Conservation (phyloP, 2,329 filamentous ascomycete genomes). For the Balansia obtecta region DNA sequence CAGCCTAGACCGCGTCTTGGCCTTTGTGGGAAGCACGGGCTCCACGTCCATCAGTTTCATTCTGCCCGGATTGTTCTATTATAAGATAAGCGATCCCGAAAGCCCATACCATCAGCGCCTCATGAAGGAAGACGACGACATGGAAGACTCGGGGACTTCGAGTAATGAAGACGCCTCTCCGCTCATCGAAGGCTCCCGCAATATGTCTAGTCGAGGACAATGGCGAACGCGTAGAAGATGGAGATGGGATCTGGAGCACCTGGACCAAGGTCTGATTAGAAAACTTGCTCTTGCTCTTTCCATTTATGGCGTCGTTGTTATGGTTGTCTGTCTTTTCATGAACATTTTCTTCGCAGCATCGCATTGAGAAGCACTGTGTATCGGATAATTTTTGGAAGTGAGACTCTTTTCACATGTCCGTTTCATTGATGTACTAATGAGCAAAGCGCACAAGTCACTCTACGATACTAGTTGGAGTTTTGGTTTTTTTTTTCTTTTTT, state of each 20-base stretch:
- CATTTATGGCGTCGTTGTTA: slow-evolving; percentile 75
- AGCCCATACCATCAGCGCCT: slow-evolving; percentile 76
- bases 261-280: slow-evolving; percentile 55
- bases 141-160: slow-evolving; percentile 41
- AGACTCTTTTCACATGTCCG: not conserved
- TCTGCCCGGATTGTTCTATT: slow-evolving; percentile 90
- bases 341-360: slow-evolving; percentile 68
- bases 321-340: slow-evolving; percentile 75
- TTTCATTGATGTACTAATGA: not conserved
- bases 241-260: slow-evolving; percentile 48
- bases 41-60: slow-evolving; percentile 96
- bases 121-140: slow-evolving; percentile 83
- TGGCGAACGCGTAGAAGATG: slow-evolving; percentile 43
- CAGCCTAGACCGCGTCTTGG: slow-evolving; percentile 79
- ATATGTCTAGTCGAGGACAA: slow-evolving; percentile 19
- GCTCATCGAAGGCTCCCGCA: slow-evolving; percentile 29
- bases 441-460: not conserved
- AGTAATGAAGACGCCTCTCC: slow-evolving; percentile 36
- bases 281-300: slow-evolving; percentile 63
- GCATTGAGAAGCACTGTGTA: slow-evolving; percentile 31
- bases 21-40: slow-evolving; percentile 90
- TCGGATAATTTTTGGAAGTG: not conserved
- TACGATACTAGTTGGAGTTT: not conserved
- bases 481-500: too few species aligned
- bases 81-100: slow-evolving; percentile 90